Base-by-base conservation (phyloP, 2,329 filamentous ascomycete species). In the Ceratocystis cacaofunesta region DNA sequence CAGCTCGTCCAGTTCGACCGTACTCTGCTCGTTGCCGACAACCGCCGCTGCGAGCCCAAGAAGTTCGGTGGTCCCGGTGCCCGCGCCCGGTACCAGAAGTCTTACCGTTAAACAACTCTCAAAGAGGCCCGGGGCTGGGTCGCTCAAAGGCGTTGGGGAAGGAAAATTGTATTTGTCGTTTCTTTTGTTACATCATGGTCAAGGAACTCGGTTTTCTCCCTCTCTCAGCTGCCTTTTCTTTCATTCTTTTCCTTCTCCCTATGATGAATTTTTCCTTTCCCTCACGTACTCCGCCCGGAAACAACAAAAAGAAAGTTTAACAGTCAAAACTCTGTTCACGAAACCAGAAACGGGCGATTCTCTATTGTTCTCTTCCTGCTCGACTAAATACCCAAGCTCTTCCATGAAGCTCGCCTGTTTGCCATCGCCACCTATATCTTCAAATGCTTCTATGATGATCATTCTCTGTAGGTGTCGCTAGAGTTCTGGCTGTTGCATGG, bases 31-130 rank as follows among this genome's bases (percentile, higher is more conserved):
- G 94, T 99, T 75, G 94, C 94, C 80, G 94, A 99, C 82, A 96
- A 96, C 88, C 89, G 94, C 80, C 90, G 94, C 75, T 94, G 90
- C 80, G 94, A 99, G 86, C 92, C 92, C 82, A 97, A 97, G 92
- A 96, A 96, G 85, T 90, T 90, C 77, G 87, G 86, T 78, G 89
- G 89, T 89, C 88, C 85, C 74, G 92, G 92, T 86, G 92, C 94
- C 77, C 88, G 92, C 77, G 84, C 92, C 76, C 88, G 92, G 78
- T 97, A 90, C 92, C 92, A 97, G 85, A 96, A 96, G 85, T 96
- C 92, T 73, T 96, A 96, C 87, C 90, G 92, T 92, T 96, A 92
- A 90, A 74, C 70, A 65, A 65, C 60, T 67, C 66, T 67, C 66
- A 61, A 58, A 57, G 60, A 65, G 61, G 58, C 66, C 66, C 63